Base-by-base conservation (phyloP, 176 grass and related monocot genomes). In the Oryza brachyantha region DNA sequence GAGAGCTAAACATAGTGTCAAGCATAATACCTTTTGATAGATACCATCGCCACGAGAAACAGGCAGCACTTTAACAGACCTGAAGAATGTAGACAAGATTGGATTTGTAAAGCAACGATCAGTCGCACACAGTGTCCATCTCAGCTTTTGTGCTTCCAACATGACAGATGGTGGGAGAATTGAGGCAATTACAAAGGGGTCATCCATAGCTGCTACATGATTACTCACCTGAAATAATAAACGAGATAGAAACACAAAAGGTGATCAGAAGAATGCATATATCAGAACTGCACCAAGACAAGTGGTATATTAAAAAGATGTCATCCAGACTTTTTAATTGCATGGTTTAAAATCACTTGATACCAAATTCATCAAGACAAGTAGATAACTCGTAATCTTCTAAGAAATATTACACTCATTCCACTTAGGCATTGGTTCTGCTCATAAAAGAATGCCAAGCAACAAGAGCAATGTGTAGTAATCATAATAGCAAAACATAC, bases 71-170 rank as follows among this genome's bases (percentile, higher is more conserved):
- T 98, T 98, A 59, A 98, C 92, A 72, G 86, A 94, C 38, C 77
- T 88, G 35, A 91, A 94, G 83, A 98, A 98, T 24, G 92, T 70
- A 68, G 96, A 98, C 75, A 94, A 50, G 65, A 86, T 70, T 74
- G 85, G 88, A 76, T 95, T 98, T 66, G 84, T 94, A 86, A 98
- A 98, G 70, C 96, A 98, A 74, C 81, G 92, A 81, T 98, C 92
- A 72, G 82, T 90, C 2, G 96, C 96, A 79, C 96, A 98, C 13
- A 98, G 86, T 35, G 96, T 98, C 96, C 96, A 94, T 86, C 96
- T 94, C 79, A 94, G 65, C 74, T 94, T 92, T 61, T 82, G 92
- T 0, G 90, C 83, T 86, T 94, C 84, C 72, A 94, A 39, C 85
- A 98, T 83, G 54, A 89, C 27, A 45, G 91, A 92, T 81, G 92